A percentile compares a stretch with the other conserved stretches of the same genome.
Evolutionary conservation across 345 rosid genomes (phyloP).

Genomic region (Eucalyptus albens): DNA sequence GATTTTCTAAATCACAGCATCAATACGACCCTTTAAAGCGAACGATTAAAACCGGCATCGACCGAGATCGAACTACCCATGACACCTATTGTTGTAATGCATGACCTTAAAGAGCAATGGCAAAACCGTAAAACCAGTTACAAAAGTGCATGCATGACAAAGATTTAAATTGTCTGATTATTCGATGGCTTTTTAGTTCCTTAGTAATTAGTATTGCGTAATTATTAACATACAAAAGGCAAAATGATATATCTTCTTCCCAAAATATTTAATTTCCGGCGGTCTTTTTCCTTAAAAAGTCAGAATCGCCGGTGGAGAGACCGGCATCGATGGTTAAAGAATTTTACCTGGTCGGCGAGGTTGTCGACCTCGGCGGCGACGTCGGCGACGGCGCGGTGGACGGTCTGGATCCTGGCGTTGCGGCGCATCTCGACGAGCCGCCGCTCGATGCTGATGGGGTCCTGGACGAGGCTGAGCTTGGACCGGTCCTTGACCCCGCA

Average conservation of each 20-base stretch:
- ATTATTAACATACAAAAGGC: not conserved
- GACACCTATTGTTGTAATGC: not conserved
- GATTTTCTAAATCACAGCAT: not conserved
- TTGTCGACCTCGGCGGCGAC: slow-evolving; percentile 34
- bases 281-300: not conserved
- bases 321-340: not conserved
- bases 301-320: not conserved
- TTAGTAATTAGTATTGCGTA: not conserved
- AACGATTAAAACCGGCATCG: not conserved
- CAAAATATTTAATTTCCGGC: not conserved
- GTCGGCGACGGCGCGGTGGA: slow-evolving; percentile 22
- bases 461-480: slow-evolving; percentile 28
- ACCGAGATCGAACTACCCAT: not conserved
- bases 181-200: not conserved
- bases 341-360: slow-evolving; percentile 36
- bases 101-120: not conserved
- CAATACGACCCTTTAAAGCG: not conserved
- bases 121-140: not conserved
- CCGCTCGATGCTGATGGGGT: slow-evolving; percentile 42
- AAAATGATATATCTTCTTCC: not conserved
- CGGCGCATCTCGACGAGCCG: slow-evolving; percentile 31
- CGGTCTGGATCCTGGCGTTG: slow-evolving; percentile 26
- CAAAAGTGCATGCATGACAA: not conserved
- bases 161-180: not conserved
- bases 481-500: slow-evolving; percentile 50